Percentiles rank a stretch among this genome's conserved stretches.
Conservation (phyloP, 2,329 filamentous ascomycete species). For the Cladosporium sp. region DNA sequence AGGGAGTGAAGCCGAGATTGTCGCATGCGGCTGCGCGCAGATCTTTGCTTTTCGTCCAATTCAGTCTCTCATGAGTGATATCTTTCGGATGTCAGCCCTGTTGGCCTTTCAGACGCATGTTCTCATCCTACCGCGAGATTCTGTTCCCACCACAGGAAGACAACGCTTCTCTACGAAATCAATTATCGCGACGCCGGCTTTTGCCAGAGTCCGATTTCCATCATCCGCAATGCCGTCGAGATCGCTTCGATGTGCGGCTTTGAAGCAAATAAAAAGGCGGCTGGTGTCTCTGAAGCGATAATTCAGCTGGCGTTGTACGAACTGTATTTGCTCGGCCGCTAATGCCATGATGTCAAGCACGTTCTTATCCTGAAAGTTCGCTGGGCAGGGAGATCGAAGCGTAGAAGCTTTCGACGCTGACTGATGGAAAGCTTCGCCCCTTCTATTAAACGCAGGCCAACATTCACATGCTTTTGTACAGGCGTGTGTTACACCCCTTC, state of each 20-base stretch:
- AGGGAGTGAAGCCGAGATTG: not conserved
- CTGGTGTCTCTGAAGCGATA: not conserved
- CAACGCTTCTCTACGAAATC: not conserved
- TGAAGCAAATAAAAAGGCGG: not conserved
- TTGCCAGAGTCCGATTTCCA: not conserved
- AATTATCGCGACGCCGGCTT: not conserved
- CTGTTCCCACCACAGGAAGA: not conserved
- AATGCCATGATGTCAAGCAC: not conserved
- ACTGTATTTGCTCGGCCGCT: not conserved
- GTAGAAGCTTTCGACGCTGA: not conserved
- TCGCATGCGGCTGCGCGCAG: not conserved
- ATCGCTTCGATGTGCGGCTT: not conserved
- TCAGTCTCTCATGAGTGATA: not conserved
- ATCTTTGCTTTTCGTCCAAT: not conserved
- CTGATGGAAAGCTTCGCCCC: not conserved
- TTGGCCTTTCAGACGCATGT: too few species aligned
- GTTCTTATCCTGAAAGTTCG: too few species aligned
- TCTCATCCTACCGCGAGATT: not conserved
- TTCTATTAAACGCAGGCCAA: not conserved
- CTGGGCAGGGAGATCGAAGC: not conserved
- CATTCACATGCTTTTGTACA: not conserved
- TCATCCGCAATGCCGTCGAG: not conserved
- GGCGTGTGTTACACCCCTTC: too few species aligned
- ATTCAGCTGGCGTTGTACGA: constrained; percentile 1
- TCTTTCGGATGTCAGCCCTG: not conserved